Base-by-base conservation (phyloP, 1,139 yeast genomes). In the Pichia kudriavzevii region DNA sequence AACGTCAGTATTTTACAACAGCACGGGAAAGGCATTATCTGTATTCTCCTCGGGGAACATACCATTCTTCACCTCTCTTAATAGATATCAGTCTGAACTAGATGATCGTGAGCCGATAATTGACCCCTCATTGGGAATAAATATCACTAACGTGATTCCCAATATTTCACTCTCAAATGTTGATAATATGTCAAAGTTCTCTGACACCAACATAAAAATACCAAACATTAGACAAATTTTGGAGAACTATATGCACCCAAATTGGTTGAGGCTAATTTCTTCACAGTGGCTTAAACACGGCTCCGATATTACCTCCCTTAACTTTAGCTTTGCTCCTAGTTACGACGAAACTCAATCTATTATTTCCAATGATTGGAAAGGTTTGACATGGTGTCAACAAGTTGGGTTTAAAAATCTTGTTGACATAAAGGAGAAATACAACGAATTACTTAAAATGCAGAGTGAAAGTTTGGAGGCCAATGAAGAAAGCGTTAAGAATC, bases 251-350 rank as follows among this genome's bases (percentile, higher is more conserved):
- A 68, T 80, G 48, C 95, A 87, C 56, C 95, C 96, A 11, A 82
- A 81, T 42, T 82, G 94, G 83, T 79, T 79, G 46, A 77, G 85
- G 7, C 63, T 88, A 33, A 84, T 93, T 7, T 70, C 83, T 6
- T 79, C 95, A 1, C 75, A 75, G 34, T 91, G 96, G 96, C 61
- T 88, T 35, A 70, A 71, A 34, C 78, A 79, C 44, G 67, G 65
- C 22, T 55, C 60, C n/a, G 63, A 61, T 35, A 77, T 78, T 33
- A 39, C 37, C 6, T 69, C 69, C 8, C 16, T 40, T 4, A 73
- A 69, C 42, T 68, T 70, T 38, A 72, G 85, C 10, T 88, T 85
- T 69, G 94, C 93, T 0, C 97, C 96, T 4, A 56, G 68, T 1
- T 60, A 68, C 28, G 95, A 87, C 55, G 85, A 82, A 56, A 69